These are phyloP conservation scores for Penicillium italicum DNA, from an alignment of 2,329 filamentous ascomycete genomes.

Conservation along the genomic window DNA sequence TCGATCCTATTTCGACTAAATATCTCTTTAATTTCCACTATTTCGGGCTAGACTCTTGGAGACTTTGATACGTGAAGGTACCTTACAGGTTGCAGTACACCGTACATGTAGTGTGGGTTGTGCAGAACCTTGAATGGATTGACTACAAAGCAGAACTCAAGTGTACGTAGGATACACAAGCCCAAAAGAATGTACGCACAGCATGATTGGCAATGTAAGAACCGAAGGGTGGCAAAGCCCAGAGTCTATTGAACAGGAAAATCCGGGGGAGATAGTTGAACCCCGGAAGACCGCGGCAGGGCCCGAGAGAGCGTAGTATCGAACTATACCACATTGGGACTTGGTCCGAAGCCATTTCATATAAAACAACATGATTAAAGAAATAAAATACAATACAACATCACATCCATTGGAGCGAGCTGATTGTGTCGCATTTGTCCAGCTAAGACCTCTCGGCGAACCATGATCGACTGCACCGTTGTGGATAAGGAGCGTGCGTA, in stretches of 20 bases:
- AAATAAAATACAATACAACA: too few species aligned
- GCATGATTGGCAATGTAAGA: neutral
- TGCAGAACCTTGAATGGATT: neutral
- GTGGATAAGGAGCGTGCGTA: too few species aligned
- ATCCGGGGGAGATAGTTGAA: slow-evolving; percentile 8
- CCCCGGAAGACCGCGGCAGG: neutral
- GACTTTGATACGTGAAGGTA: neutral
- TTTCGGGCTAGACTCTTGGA: neutral
- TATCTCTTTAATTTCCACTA: neutral
- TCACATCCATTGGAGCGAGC: neutral
- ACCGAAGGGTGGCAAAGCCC: neutral
- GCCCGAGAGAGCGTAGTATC: slow-evolving; percentile 7
- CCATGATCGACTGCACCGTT: too few species aligned
- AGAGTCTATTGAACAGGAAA: neutral
- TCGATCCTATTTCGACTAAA: neutral
- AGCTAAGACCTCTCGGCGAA: neutral
- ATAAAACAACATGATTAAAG: too few species aligned
- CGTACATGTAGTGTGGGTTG: neutral
- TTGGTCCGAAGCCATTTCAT: too few species aligned
- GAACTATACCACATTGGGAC: slow-evolving; percentile 1
- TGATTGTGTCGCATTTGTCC: neutral
- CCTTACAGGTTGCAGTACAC: neutral
- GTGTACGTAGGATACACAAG: neutral
- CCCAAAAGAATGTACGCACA: neutral
- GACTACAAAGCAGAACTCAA: neutral